Evolutionary conservation across 768 basidiomycete species (phyloP).

Genomic region (Boletus sp.): DNA sequence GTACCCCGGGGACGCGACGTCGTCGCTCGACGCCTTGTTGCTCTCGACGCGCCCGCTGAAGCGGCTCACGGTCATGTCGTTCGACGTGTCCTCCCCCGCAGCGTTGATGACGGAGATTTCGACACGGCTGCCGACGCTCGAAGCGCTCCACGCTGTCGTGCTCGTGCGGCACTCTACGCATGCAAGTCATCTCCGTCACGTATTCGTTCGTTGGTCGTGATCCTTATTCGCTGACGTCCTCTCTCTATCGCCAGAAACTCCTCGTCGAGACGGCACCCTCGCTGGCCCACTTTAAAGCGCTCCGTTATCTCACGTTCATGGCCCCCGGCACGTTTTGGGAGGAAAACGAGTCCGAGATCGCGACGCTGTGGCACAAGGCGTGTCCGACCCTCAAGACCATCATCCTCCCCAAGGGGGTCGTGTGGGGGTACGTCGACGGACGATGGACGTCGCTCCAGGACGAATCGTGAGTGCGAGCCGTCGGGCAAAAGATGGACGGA

Average conservation of each 20-base stretch:
- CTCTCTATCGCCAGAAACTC: slow-evolving; percentile 31
- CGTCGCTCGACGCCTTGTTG: slow-evolving; percentile 44
- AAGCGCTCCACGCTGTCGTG: slow-evolving; percentile 62
- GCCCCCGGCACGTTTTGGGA: slow-evolving; percentile 34
- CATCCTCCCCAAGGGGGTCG: slow-evolving; percentile 58
- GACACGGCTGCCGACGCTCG: slow-evolving; percentile 45
- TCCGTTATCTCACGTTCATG: slow-evolving; percentile 60
- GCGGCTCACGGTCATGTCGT: slow-evolving; percentile 57
- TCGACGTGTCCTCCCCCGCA: slow-evolving; percentile 46
- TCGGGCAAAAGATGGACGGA: too few relatives aligned
- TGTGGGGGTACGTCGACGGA: slow-evolving; percentile 49
- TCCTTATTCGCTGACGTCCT: too few relatives aligned
- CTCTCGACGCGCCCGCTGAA: slow-evolving; percentile 39
- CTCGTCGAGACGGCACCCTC: slow-evolving; percentile 41
- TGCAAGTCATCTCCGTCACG: slow-evolving; percentile 32
- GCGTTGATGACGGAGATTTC: slow-evolving; percentile 49
- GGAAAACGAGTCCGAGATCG: slow-evolving; percentile 50
- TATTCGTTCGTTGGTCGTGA: too few relatives aligned
- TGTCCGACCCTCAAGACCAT: slow-evolving; percentile 65
- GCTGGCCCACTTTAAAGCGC: slow-evolving; percentile 43
- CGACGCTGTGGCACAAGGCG: slow-evolving; percentile 51
- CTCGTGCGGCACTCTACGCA: slow-evolving; percentile 48
- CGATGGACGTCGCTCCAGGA: slow-evolving; percentile 27
- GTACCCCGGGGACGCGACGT: slow-evolving; percentile 38
- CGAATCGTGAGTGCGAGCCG: neutral